These are phyloP conservation scores for Pseudonitzschia multistriata DNA, from an alignment of 108 stramenopile species.

Conservation along the genomic window DNA sequence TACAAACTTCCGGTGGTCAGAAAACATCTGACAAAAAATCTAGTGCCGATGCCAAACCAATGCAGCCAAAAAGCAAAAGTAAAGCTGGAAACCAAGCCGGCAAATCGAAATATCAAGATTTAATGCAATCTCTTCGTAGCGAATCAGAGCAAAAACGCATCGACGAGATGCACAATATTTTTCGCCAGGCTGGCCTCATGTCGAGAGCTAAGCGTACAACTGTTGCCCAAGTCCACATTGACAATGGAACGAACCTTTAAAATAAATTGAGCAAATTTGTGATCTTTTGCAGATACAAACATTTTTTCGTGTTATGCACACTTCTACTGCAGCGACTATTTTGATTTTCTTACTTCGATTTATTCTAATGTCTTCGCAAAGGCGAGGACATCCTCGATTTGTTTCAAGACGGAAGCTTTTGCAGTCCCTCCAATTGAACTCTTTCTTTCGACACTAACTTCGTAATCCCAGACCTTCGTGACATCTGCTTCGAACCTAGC, in stretches of 20 bases:
- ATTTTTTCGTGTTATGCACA: no score
- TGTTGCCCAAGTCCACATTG: neutral
- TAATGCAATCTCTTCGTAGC: slow-evolving; percentile 10
- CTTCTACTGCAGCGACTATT: neutral
- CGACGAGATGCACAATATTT: slow-evolving; percentile 13
- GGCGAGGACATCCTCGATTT: slow-evolving; percentile 74
- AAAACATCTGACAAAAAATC: neutral
- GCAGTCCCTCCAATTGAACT: slow-evolving; percentile 82
- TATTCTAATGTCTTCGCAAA: slow-evolving; percentile 51
- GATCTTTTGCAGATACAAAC: no score
- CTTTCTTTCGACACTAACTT: slow-evolving; percentile 89
- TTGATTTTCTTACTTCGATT: neutral
- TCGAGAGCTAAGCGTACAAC: slow-evolving; percentile 1
- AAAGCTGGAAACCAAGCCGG: neutral
- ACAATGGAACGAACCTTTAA: neutral
- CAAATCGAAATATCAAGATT: neutral
- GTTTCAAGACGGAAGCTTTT: slow-evolving; percentile 69
- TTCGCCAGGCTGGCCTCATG: slow-evolving; percentile 10
- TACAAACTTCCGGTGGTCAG: no score
- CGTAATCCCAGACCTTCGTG: slow-evolving; percentile 86
- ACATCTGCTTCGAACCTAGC: slow-evolving; percentile 87
- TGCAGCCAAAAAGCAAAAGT: neutral
- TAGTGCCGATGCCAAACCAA: neutral
- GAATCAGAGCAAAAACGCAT: slow-evolving; percentile 11
- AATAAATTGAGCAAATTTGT: no score